Evolutionary conservation across 2,329 filamentous ascomycete genomes (phyloP), one percentile per base, ranked within the genome.

Genomic region (Fusarium humuli): DNA sequence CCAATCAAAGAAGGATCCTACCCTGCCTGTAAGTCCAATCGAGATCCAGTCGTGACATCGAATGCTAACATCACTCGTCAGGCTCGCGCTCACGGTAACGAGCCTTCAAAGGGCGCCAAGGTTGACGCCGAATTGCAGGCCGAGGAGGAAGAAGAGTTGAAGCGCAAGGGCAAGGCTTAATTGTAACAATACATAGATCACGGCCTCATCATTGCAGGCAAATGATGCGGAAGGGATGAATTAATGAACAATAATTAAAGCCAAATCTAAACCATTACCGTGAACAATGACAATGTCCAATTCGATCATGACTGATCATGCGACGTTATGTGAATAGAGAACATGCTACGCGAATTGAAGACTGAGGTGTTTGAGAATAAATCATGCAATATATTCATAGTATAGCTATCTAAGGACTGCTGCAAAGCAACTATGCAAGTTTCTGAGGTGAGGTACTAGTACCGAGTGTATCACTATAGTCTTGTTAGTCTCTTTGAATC

Each of bases 51-150:
- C 16, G 23, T 37, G 32, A 23, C 40, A 27, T 40, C 18, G 48
- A 9, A 50, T 66, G 25, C 69, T 53, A 58, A 62, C 57, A 34
- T 27, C 12, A 32, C n/a, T 25, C 22, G n/a, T 8, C 45, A 87
- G 88, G 91, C 91, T 58, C 86, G 81, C 72, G 77, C 84, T 69
- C 91, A 94, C 76, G 91, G 91, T 65, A 94, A 94, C 77, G 85
- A 93, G 81, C 92, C 91, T 3, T 91, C 88, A 22, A 88, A 84
- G 75, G 91, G 92, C 20, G 92, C 91, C 25, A 87, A 91, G 84
- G 85, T 93, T 61, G 92, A 94, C 78, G 87, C 91, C 61, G 78
- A 92, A 79, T 72, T 94, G 48, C 83, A 87, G 75, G 86, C 87
- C 7, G 91, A 94, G 74, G 92, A 94, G 63, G 87, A 92, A 75